Evolutionary conservation across 805 yeast species (phyloP), one percentile per base, ranked within the genome.

Genomic region (Lipomyces anomalus): DNA sequence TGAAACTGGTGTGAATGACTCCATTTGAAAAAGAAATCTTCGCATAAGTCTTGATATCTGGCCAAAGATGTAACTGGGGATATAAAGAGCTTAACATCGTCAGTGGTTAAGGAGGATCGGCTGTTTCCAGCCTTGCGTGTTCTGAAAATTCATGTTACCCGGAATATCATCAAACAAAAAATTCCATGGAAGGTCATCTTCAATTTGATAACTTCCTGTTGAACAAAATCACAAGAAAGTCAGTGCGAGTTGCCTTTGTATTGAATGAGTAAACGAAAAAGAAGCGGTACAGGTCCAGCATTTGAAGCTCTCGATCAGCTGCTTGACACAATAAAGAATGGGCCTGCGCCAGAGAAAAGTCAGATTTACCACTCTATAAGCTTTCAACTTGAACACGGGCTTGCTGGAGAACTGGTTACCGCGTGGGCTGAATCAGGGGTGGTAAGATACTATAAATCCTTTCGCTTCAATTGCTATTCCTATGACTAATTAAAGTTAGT

Each of bases 391-490:
- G 53, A 49, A n/a, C 29, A 29, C 11, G 48, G 51, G 4, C 42
- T 49, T 6, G 43, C 43, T 4, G 45, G 40, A 3, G 34, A 42
- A 17, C 46, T 49, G 24, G 46, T 47, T 1, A 13, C 40, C 11
- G 47, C 47, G 2, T 49, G 53, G 53, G 49, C 42, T 7, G 29
- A 22, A 6, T 20, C 24, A 4, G 51, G 43, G 4, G 22, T 39
- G 38, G 53, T 49, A 30, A 28, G 49, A n/a, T n/a, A n/a, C n/a
- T n/a, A n/a, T n/a, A n/a, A n/a, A n/a, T n/a, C n/a, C n/a, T 40
- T 6, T 20, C 18, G 26, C 4, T 26, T 24, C 17, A 6, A 21
- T 22, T 18, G 28, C 6, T 6, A 13, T 20, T 1, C 22, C 5
- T 5, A 9, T 5, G 4, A 4, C 4, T 30, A 11, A 18, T 16